phyloP scores from a whole-genome alignment of 371 early-diverging fungal genomes.

The Rhizopus arrhizus region DNA sequence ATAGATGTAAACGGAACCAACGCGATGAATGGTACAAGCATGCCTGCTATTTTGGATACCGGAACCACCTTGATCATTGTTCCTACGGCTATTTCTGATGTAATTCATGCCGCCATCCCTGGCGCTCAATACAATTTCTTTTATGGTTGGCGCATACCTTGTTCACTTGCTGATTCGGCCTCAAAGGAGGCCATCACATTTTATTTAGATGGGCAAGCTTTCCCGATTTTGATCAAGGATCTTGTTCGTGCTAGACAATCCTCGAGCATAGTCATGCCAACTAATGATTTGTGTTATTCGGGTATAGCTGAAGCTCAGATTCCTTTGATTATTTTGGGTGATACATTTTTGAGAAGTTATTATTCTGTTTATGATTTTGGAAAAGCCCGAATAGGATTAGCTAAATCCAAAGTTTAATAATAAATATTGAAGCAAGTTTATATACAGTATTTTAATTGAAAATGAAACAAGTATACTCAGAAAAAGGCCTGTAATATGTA shows the following conservation, averaged over 20 bases:
- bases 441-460: neutral
- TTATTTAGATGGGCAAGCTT: constrained; percentile 24
- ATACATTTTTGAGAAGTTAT: constrained; percentile 39
- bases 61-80: constrained; percentile 45
- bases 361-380: constrained; percentile 48
- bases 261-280: constrained; percentile 14
- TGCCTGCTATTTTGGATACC: constrained; percentile 53
- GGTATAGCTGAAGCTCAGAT: constrained; percentile 38
- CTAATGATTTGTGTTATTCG: constrained; percentile 33
- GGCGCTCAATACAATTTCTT: constrained; percentile 38
- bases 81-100: constrained; percentile 36
- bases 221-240: constrained; percentile 24
- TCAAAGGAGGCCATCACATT: constrained; percentile 18
- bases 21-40: constrained; percentile 9
- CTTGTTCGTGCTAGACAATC: constrained; percentile 35
- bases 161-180: constrained; percentile 11
- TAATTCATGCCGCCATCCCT: constrained; percentile 48
- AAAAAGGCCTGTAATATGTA: too few relatives aligned
- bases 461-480: too few relatives aligned
- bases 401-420: constrained; percentile 18
- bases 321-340: constrained; percentile 37
- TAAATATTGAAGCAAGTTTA: constrained; percentile 34
- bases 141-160: constrained; percentile 57
- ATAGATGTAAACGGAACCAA: constrained; percentile 36
- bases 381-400: constrained; percentile 38